Base-by-base conservation (phyloP, 176 grass and related monocot species). In the Carex myosuroides region DNA sequence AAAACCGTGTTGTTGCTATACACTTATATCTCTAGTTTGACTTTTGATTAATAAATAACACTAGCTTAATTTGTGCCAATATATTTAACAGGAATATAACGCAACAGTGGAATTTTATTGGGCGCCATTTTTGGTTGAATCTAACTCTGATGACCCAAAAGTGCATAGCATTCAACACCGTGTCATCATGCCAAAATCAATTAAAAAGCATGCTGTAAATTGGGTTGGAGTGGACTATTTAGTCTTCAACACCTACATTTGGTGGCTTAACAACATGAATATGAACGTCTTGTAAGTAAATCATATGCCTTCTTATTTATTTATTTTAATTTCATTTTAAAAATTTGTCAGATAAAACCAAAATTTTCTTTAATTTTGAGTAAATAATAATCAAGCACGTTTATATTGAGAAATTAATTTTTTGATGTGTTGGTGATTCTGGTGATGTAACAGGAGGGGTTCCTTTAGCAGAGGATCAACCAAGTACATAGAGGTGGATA, bases 21-120 rank as follows among this genome's bases (percentile, higher is more conserved):
- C 63, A 42, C 1, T 41, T 44, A 17, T 33, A 66, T 69, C 42
- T 83, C 7, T 13, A 81, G 79, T 64, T 64, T 81, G 18, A 81
- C 11, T 83, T 20, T 16, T 65, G 1, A 62, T 50, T 10, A n/a
- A 83, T 55, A 8, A 30, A 42, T 44, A 81, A 62, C 10, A 42
- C 37, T 62, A 37, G 35, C 17, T 76, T 9, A n/a, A 17, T 55
- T 48, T 66, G 21, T 83, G 41, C 4, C 14, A 26, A 55, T 53
- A 17, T 68, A 33, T 50, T 57, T 37, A 16, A 55, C 60, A 94
- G 92, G 93, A 84, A 30, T 96, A 99, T 84, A 94, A 99, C 76
- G 97, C 97, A 10, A 96, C 97, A 10, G 97, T 96, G 2, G 97
- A 99, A 86, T 99, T 99, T 89, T 99, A 99, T 86, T 99, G 97